These are phyloP conservation scores for Aspergillus sp. DNA, from an alignment of 2,329 filamentous ascomycete species.

Conservation along the genomic window DNA sequence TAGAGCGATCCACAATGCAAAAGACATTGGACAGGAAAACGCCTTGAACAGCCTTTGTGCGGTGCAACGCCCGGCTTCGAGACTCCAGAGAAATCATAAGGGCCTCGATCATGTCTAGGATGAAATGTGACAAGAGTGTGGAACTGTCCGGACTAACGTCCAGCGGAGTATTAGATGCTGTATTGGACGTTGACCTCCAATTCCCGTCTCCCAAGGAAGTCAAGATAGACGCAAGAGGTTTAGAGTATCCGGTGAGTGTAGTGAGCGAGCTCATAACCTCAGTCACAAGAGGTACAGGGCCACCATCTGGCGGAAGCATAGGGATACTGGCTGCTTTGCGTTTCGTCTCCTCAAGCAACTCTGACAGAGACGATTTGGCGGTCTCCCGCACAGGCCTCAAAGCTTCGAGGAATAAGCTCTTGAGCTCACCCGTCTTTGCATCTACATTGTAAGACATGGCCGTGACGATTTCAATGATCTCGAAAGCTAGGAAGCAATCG, in stretches of 20 bases:
- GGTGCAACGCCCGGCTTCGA: constrained; percentile 70
- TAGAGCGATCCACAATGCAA: constrained; percentile 78
- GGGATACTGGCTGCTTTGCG: constrained; percentile 66
- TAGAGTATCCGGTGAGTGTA: constrained; percentile 81
- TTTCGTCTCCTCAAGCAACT: constrained; percentile 80
- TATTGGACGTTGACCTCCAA: constrained; percentile 67
- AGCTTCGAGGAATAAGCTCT: constrained; percentile 76
- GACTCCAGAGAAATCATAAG: constrained; percentile 73
- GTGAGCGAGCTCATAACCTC: constrained; percentile 86
- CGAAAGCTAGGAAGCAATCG: constrained; percentile 93
- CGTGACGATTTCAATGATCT: constrained; percentile 88
- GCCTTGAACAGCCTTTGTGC: constrained; percentile 75
- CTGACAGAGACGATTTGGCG: constrained; percentile 78
- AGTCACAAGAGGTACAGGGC: constrained; percentile 71
- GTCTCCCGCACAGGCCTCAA: constrained; percentile 89
- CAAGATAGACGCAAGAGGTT: constrained; percentile 84
- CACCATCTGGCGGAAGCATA: constrained; percentile 73
- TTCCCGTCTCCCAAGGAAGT: constrained; percentile 90
- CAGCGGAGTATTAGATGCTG: constrained; percentile 70
- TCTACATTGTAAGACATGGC: constrained; percentile 77
- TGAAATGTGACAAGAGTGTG: constrained; percentile 86
- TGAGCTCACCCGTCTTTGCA: constrained; percentile 79
- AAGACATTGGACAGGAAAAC: constrained; percentile 91
- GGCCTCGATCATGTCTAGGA: constrained; percentile 80
- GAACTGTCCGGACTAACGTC: constrained; percentile 87